Conservation (phyloP, 176 grass and related monocot genomes). For the Carex littledalei region DNA sequence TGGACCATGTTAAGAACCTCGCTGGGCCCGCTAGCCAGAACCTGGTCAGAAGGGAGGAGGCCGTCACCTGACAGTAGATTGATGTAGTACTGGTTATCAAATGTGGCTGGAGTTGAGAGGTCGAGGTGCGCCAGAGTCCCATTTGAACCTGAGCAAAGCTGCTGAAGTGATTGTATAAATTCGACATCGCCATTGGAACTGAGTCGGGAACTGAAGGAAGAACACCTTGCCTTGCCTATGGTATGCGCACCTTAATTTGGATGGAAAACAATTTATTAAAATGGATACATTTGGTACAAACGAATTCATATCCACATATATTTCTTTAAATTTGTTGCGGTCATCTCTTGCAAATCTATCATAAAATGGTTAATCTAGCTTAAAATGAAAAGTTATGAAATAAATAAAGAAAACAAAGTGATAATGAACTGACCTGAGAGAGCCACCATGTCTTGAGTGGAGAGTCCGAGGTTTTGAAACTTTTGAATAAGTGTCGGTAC, state of each 20-base stretch:
- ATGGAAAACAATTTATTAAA: background rate
- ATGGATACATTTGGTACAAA: background rate
- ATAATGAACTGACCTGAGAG: conserved; percentile 48
- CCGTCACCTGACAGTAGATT: conserved; percentile 81
- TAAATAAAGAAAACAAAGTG: background rate
- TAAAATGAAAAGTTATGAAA: background rate
- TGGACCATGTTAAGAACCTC: conserved; percentile 43
- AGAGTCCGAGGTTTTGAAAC: conserved; percentile 66
- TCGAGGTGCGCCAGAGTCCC: conserved; percentile 74
- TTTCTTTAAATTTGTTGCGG: background rate
- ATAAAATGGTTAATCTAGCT: background rate
- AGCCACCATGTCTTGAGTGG: conserved; percentile 66
- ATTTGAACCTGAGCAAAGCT: conserved; percentile 59
- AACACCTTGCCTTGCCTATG: conserved; percentile 80
- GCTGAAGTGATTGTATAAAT: conserved; percentile 77
- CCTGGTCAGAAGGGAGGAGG: conserved; percentile 82
- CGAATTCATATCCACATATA: background rate
- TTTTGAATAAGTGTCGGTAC: conserved; percentile 68
- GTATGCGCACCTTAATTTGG: conserved; percentile 69
- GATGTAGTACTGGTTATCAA: conserved; percentile 96
- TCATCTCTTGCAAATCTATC: background rate
- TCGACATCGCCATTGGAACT: background rate
- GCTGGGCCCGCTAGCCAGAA: conserved; percentile 13
- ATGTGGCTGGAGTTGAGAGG: conserved; percentile 62
- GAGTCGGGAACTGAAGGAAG: conserved; percentile 63